These are phyloP conservation scores for Lachnellula hyalina DNA, from an alignment of 2,329 filamentous ascomycete genomes.

Conservation along the genomic window DNA sequence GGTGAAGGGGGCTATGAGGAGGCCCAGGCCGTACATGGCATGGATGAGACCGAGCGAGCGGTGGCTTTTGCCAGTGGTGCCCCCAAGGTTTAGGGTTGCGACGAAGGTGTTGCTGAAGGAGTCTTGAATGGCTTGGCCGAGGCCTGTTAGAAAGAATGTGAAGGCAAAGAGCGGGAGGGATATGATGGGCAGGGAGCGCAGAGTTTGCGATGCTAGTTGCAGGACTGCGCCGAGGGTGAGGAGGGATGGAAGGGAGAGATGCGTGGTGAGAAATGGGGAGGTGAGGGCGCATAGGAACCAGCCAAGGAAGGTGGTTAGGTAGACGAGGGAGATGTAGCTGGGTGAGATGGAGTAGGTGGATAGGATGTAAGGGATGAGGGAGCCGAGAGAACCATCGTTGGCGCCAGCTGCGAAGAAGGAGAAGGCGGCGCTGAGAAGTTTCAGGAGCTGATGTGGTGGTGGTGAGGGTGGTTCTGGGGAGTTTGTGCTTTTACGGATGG, in stretches of 20 bases:
- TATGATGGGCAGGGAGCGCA: constrained; percentile 49
- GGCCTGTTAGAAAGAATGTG: constrained; percentile 52
- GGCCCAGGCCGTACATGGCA: constrained; percentile 50
- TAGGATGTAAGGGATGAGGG: constrained; percentile 58
- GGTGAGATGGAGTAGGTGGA: constrained; percentile 50
- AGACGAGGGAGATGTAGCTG: constrained; percentile 46
- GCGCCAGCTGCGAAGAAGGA: constrained; percentile 62
- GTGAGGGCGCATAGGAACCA: constrained; percentile 55
- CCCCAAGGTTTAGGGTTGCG: constrained; percentile 37
- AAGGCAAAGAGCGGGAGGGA: constrained; percentile 52
- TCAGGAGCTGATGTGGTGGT: constrained; percentile 22
- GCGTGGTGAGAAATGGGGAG: constrained; percentile 47
- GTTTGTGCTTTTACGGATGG: background rate
- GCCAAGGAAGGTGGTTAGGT: constrained; percentile 50
- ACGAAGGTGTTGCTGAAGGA: constrained; percentile 60
- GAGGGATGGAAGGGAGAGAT: constrained; percentile 51
- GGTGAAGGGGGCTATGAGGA: constrained; percentile 51
- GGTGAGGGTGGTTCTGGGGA: background rate
- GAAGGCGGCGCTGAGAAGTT: constrained; percentile 50
- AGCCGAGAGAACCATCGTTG: constrained; percentile 60
- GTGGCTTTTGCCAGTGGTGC: constrained; percentile 35
- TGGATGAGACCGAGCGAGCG: constrained; percentile 60
- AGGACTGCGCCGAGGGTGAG: constrained; percentile 50
- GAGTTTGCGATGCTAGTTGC: constrained; percentile 48
- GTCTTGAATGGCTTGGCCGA: constrained; percentile 60